Base-by-base conservation (phyloP, 768 basidiomycete genomes). In the Lactifluus subvellereus region DNA sequence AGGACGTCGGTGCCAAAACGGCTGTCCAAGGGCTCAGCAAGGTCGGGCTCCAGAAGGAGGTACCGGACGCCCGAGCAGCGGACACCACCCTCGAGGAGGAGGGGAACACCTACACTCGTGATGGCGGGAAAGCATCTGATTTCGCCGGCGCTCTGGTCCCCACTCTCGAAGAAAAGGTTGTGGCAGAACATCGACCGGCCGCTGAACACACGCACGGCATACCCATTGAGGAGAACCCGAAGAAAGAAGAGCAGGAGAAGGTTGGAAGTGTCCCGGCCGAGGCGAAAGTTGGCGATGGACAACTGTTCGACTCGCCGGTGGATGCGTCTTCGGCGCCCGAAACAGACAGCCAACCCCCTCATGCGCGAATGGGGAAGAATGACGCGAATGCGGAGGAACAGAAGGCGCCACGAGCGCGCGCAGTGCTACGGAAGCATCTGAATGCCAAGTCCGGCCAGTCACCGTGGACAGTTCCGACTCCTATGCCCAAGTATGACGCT, bases 401-500 rank as follows among this genome's bases (percentile, higher is more conserved):
- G 62, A 74, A 74, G 54, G 79, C 82, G 1, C 76, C 80, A 0
- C 72, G 73, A 9, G 82, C 81, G 48, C 81, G 82, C 33, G 72
- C 81, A n/a, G 76, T 75, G 0, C 69, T 84, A 40, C 76, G 83
- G 60, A 85, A 82, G 68, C 82, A 85, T 66, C 72, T 83, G 18
- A 73, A 71, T 11, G 77, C 78, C 40, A 86, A 84, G 68, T 73
- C 79, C 4, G 79, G 79, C 18, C 77, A 75, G 45, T 84, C 82
- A 62, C 73, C 77, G 9, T 89, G 85, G 85, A 80, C 80, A 40
- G 74, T 90, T 59, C 84, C 85, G 1, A 84, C 82, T 0, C 78
- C 81, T 2, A 82, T 83, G n/a, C 93, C 93, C 5, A 75, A 79
- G 38, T 82, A 96, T 45, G 85, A 89, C 66, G 82, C 88, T 1